phyloP scores from a whole-genome alignment of 2,329 filamentous ascomycete species.

The Sporothrix humicola region DNA sequence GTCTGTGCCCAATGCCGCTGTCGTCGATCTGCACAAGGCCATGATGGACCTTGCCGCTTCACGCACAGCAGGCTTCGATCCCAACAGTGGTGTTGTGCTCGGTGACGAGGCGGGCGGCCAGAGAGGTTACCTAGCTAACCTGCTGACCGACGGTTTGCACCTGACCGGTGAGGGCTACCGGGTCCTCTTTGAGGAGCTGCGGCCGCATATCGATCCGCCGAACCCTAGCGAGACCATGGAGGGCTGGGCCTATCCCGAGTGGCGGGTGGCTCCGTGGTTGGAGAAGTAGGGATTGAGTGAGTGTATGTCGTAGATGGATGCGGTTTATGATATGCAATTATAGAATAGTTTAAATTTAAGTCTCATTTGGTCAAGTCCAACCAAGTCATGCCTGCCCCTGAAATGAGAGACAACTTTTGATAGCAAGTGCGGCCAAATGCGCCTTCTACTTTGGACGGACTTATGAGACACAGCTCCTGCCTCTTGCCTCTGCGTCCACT shows the following conservation, averaged over 20 bases:
- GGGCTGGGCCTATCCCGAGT: slow-evolving; percentile 54
- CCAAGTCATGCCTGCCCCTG: not conserved
- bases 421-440: not conserved
- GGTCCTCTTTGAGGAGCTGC: slow-evolving; percentile 57
- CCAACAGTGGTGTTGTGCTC: slow-evolving; percentile 51
- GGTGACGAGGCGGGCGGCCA: slow-evolving; percentile 58
- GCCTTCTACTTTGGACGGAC: slow-evolving; percentile 2
- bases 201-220: slow-evolving; percentile 55
- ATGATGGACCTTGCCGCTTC: slow-evolving; percentile 73
- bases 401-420: not conserved
- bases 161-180: slow-evolving; percentile 60
- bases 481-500: not conserved
- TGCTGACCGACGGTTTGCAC: slow-evolving; percentile 65
- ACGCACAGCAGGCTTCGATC: slow-evolving; percentile 63
- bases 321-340: not conserved
- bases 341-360: not conserved
- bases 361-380: too few species aligned
- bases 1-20: slow-evolving; percentile 67
- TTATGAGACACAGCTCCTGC: slow-evolving; percentile 9
- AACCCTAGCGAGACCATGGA: slow-evolving; percentile 48
- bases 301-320: not conserved
- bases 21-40: slow-evolving; percentile 80
- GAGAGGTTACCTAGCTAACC: slow-evolving; percentile 56
- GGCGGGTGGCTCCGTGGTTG: slow-evolving; percentile 47
- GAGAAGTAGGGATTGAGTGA: slow-evolving; percentile 30